Conservation (phyloP, 306 rosid species). For the Rosa multiflora region DNA sequence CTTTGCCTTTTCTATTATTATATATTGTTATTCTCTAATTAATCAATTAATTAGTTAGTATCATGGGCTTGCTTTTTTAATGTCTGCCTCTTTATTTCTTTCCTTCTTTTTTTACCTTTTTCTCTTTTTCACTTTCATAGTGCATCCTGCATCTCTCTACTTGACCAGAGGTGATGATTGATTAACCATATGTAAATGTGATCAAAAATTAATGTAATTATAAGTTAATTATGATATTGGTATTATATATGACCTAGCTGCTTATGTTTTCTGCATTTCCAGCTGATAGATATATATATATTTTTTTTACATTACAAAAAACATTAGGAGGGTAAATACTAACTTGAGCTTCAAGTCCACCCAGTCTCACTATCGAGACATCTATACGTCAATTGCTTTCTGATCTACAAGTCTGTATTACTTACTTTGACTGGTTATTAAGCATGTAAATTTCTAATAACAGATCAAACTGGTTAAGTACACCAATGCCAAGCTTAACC, state of each 20-base stretch:
- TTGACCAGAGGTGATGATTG: conserved; percentile 33
- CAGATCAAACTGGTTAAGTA: not conserved
- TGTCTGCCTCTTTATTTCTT: conserved; percentile 30
- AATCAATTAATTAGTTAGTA: not conserved
- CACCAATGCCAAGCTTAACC: not conserved
- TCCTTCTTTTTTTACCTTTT: not conserved
- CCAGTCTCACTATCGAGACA: no score
- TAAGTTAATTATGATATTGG: conserved; percentile 26
- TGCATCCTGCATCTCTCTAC: conserved; percentile 21
- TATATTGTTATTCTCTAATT: conserved; percentile 1
- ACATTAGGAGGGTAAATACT: not conserved
- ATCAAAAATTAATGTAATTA: conserved; percentile 48
- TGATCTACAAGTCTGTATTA: not conserved
- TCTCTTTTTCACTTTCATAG: not conserved
- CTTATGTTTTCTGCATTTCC: not conserved
- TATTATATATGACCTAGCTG: not conserved
- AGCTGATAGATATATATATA: not conserved
- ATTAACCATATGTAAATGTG: conserved; percentile 43
- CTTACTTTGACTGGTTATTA: not conserved
- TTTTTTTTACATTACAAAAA: no score
- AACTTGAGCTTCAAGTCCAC: not conserved
- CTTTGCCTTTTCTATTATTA: conserved; percentile 18
- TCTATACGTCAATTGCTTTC: no score
- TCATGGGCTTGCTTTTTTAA: conserved; percentile 48
- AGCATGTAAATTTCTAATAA: not conserved